Evolutionary conservation across 768 basidiomycete species (phyloP).

Genomic region (Filobasidium floriforme): DNA sequence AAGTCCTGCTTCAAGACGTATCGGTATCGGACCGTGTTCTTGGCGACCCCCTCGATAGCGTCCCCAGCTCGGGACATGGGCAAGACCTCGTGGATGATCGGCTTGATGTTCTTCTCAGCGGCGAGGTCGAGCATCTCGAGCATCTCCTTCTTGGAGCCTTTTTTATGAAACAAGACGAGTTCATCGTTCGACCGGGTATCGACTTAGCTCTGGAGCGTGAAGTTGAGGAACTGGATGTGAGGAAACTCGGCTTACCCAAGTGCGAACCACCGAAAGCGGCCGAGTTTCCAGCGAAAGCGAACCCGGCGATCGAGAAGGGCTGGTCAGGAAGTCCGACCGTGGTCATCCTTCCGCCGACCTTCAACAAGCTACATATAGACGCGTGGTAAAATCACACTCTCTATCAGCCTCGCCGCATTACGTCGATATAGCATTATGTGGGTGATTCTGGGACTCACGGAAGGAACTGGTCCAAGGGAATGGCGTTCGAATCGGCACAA

Average conservation of each 20-base stretch:
- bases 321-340: constrained; percentile 51
- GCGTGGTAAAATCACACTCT: no score
- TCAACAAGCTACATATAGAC: constrained; percentile 48
- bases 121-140: constrained; percentile 57
- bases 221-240: no score
- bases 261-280: constrained; percentile 18
- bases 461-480: constrained; percentile 52
- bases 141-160: constrained; percentile 22
- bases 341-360: constrained; percentile 52
- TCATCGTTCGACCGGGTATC: no score
- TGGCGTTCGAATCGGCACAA: constrained; percentile 47
- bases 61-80: constrained; percentile 52
- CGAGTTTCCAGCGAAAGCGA: neutral
- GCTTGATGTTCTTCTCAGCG: constrained; percentile 52
- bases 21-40: constrained; percentile 53
- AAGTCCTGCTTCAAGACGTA: constrained; percentile 50
- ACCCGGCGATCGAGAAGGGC: constrained; percentile 5
- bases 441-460: constrained; percentile 18
- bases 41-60: constrained; percentile 52
- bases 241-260: no score
- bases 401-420: no score
- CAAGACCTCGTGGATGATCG: constrained; percentile 48
- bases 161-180: no score
- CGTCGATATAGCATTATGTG: neutral
- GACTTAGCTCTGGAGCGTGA: no score